Base-by-base conservation (phyloP, 2,329 filamentous ascomycete genomes). In the Eurotiales sp. region DNA sequence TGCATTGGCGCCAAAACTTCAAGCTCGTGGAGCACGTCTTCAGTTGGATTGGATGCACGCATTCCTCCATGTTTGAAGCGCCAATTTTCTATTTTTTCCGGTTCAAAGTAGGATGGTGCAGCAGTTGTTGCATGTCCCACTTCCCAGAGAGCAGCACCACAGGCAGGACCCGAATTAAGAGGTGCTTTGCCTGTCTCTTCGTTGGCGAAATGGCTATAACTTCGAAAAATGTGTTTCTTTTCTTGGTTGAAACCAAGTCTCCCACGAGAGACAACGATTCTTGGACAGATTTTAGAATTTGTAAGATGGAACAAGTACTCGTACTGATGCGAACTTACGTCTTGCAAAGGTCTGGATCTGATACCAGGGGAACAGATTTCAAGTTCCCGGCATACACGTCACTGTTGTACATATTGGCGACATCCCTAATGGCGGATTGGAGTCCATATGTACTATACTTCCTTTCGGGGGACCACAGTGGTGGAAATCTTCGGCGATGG, bases 71-170 rank as follows among this genome's bases (percentile, higher is more conserved):
- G 66, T 0, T 70, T 56, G 11, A 66, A 71, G 2, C 56, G 45
- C 0, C 47, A 50, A 15, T 54, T 47, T 1, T 54, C 59, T 4
- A 65, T 51, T 4, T 15, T 34, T 0, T 58, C 50, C 0, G 55
- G 10, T 2, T 59, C 55, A 45, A 66, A 65, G 6, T 46, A 64
- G 1, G 39, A 39, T 1, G 77, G 77, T 0, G 77, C 77, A 2
- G 78, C 78, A 1, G 73, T 76, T 0, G 77, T 80, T 2, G 77
- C 78, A 7, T 77, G 62, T 0, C 75, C 77, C 1, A 78, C 77
- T 59, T 78, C 63, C 70, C 76, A 80, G 36, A 81, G 78, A 1
- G 70, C 58, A 0, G 48, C 50, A 3, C 39, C 12, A 1, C 32
- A 23, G 14, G 17, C 23, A 34, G 32, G 22, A 36, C 44, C 30